These are phyloP conservation scores for Hippophae rhamnoides DNA, from an alignment of 306 rosid genomes.

Conservation along the genomic window DNA sequence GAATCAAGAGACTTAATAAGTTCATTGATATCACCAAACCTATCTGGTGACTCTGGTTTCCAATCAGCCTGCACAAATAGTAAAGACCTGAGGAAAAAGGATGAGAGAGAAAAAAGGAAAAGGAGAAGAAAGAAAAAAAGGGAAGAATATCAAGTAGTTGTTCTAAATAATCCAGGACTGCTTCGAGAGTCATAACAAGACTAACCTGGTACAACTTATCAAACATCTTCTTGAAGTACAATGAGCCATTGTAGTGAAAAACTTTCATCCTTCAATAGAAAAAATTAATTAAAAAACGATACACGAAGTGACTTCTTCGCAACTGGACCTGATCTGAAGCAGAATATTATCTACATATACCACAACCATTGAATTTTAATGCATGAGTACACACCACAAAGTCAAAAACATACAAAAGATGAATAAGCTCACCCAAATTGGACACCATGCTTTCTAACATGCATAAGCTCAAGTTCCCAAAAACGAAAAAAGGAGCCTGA, in stretches of 20 bases:
- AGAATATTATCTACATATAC: not conserved
- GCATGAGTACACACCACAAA: too few species aligned
- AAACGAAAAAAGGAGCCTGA: not conserved
- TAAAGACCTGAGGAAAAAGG: conserved; percentile 1
- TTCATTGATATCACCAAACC: conserved; percentile 54
- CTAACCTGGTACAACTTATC: conserved; percentile 88
- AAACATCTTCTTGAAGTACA: conserved; percentile 83
- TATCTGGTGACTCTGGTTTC: conserved; percentile 74
- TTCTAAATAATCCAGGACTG: not conserved
- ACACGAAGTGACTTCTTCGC: not conserved
- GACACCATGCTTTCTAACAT: not conserved
- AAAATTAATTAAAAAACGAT: conserved; percentile 3
- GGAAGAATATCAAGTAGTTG: too few species aligned
- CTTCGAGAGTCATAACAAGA: conserved; percentile 15
- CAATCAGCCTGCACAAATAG: conserved; percentile 64
- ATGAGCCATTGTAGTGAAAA: conserved; percentile 70
- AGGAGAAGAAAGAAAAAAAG: not conserved
- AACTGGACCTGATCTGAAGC: not conserved
- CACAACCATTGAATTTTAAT: not conserved
- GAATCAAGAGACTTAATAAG: conserved; percentile 50
- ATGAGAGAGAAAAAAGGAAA: not conserved
- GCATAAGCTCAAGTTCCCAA: not conserved
- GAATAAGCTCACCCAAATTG: too few species aligned
- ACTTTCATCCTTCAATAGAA: conserved; percentile 55
- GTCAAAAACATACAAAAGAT: not conserved